phyloP scores from a whole-genome alignment of 495 filamentous ascomycete species.

The Friedmanniomyces endolithicus region DNA sequence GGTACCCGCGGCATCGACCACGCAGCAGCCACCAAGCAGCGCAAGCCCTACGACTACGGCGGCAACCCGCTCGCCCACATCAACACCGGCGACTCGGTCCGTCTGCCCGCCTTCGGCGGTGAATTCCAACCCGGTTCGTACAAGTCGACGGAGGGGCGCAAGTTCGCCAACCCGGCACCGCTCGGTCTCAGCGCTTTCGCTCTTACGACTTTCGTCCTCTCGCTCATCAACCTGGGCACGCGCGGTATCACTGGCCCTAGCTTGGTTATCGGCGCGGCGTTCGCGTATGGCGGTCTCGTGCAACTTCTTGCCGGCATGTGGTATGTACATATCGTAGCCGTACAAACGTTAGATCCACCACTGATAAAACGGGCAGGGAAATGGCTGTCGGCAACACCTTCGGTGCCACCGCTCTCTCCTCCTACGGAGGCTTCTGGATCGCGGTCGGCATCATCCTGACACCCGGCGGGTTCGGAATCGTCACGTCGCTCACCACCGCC shows the following conservation, averaged over 20 bases:
- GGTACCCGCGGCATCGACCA: conserved; percentile 17
- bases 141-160: conserved; percentile 59
- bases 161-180: conserved; percentile 53
- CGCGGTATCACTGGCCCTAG: conserved; percentile 38
- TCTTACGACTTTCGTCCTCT: conserved; percentile 88
- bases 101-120: conserved; percentile 78
- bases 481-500: conserved; percentile 26
- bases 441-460: conserved; percentile 81
- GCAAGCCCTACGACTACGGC: conserved; percentile 37
- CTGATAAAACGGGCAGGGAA: conserved; percentile 49
- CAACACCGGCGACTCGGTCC: conserved; percentile 45
- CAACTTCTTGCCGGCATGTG: conserved; percentile 96
- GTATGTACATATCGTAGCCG: conserved; percentile 53
- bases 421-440: conserved; percentile 97
- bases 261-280: conserved; percentile 33
- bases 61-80: conserved; percentile 60
- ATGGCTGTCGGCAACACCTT: conserved; percentile 97
- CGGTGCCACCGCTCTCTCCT: conserved; percentile 90
- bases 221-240: conserved; percentile 65
- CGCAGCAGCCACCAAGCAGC: conserved; percentile 11
- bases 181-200: conserved; percentile 71
- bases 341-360: too few relatives aligned
- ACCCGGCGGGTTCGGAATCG: conserved; percentile 58
- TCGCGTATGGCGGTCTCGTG: conserved; percentile 55
- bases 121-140: conserved; percentile 94